Evolutionary conservation across 1,139 yeast species (phyloP).

Genomic region (Suhomyces atakaporum): DNA sequence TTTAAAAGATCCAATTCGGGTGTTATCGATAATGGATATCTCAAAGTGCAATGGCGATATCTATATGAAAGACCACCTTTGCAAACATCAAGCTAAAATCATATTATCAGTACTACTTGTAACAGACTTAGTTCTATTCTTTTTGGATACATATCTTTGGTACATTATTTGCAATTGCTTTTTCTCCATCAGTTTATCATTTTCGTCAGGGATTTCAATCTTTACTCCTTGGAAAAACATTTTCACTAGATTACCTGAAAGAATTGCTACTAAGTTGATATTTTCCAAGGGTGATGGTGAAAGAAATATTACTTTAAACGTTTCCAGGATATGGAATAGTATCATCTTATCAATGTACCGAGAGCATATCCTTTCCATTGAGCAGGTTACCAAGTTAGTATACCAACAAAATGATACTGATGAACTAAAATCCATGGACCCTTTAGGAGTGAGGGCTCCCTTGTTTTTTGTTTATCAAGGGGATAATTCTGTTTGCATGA

Average conservation of each 20-base stretch:
- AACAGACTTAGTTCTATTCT: conserved; percentile 73
- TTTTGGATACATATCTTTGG: conserved; percentile 88
- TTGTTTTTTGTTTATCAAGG: conserved; percentile 75
- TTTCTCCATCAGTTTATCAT: conserved; percentile 69
- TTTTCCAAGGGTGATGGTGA: conserved; percentile 43
- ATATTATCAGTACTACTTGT: conserved; percentile 56
- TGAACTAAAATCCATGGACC: conserved; percentile 1
- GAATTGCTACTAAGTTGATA: conserved; percentile 42
- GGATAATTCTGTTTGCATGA: conserved; percentile 43
- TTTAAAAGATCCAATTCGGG: conserved; percentile 74
- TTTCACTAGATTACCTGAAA: conserved; percentile 70
- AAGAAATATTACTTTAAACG: conserved; percentile 49
- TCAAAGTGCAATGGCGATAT: conserved; percentile 64
- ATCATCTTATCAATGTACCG: conserved; percentile 73
- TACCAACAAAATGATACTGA: conserved; percentile 50
- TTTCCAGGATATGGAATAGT: conserved; percentile 81
- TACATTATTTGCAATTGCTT: conserved; percentile 78
- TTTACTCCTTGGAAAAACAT: conserved; percentile 88
- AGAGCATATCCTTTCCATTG: conserved; percentile 75
- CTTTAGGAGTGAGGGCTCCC: conserved; percentile 52
- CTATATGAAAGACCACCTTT: conserved; percentile 50
- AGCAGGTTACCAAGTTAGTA: conserved; percentile 62
- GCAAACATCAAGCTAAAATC: conserved; percentile 60
- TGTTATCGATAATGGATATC: conserved; percentile 59
- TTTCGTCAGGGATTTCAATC: conserved; percentile 74